Conservation (phyloP, 2,329 filamentous ascomycete species). For the Macrophomina pseudophaseolina region DNA sequence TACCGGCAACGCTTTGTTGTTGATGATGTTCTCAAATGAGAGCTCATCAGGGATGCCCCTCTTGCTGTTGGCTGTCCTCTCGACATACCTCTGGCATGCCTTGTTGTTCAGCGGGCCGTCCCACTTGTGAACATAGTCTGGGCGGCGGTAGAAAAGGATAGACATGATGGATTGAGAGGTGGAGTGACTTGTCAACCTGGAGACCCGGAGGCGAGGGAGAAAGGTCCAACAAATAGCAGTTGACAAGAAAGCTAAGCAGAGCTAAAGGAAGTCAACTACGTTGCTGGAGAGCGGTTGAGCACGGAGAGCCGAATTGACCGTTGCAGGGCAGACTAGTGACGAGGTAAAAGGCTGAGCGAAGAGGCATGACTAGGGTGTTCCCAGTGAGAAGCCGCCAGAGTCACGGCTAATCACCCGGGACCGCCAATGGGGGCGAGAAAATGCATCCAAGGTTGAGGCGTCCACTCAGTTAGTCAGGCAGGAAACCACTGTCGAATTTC, state of each 20-base stretch:
- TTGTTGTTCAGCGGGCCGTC: slow-evolving; percentile 26
- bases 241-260: not conserved
- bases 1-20: slow-evolving; percentile 76
- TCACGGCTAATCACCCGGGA: not conserved
- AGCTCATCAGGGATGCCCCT: slow-evolving; percentile 72
- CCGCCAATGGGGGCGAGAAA: not conserved
- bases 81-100: slow-evolving; percentile 29
- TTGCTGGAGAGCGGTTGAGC: not conserved
- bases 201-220: not conserved
- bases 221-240: not conserved
- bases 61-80: slow-evolving; percentile 24
- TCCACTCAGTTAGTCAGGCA: slow-evolving; percentile 1
- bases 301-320: not conserved
- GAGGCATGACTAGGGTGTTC: not conserved
- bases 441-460: not conserved
- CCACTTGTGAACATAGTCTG: slow-evolving; percentile 25
- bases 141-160: slow-evolving; percentile 30
- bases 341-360: not conserved
- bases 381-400: not conserved
- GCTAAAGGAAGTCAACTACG: slow-evolving; percentile 7
- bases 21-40: slow-evolving; percentile 76
- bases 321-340: not conserved
- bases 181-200: not conserved
- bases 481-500: not conserved
- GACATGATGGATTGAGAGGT: slow-evolving; percentile 26